Evolutionary conservation across 2,329 filamentous ascomycete genomes (phyloP), one percentile per base, ranked within the genome.

Genomic region (Colletotrichum neosansevieriae): DNA sequence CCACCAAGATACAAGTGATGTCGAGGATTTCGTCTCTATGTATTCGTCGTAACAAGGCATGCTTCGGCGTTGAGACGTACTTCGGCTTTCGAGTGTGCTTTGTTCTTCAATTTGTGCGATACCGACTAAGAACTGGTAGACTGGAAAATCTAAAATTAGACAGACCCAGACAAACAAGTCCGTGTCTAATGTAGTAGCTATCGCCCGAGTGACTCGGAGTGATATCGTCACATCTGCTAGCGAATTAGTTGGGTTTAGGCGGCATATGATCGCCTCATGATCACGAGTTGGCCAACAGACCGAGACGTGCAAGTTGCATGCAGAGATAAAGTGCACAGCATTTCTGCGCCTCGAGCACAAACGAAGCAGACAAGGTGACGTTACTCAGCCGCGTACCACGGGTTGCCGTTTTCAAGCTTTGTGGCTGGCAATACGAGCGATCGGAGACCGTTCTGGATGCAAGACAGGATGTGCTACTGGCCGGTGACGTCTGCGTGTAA

Each of bases 401-500:
- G 6, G 12, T n/a, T 36, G 19, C 45, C 15, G 45, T 42, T 36
- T 44, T 54, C 47, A 62, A 62, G 38, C 47, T 62, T 54, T 34
- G 36, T 13, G 58, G 47, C 58, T 34, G 29, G 21, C 58, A 34
- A 44, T 17, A 62, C 36, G 51, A 54, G 47, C 29, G 36, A 53
- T 40, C 45, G 34, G 34, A 60, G 45, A 3, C 17, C 7, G 34
- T 21, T n/a, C 17, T 29, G 19, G 32, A 29, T 38, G 9, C 13
- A 42, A 32, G 47, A 21, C 29, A 42, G 49, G 34, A 54, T 51
- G 38, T 62, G 24, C 38, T 9, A 44, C 58, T 54, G 34, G 21
- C 49, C n/a, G 17, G 58, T 62, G 47, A 62, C 47, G 58, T 62
- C 21, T 54, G 7, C 58, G 49, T 62, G 58, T 44, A 24, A 62